A percentile compares a stretch with the other conserved stretches of the same genome.
These are phyloP conservation scores for Ophiostoma fasciatum DNA, from an alignment of 2,329 filamentous ascomycete species.

Conservation along the genomic window DNA sequence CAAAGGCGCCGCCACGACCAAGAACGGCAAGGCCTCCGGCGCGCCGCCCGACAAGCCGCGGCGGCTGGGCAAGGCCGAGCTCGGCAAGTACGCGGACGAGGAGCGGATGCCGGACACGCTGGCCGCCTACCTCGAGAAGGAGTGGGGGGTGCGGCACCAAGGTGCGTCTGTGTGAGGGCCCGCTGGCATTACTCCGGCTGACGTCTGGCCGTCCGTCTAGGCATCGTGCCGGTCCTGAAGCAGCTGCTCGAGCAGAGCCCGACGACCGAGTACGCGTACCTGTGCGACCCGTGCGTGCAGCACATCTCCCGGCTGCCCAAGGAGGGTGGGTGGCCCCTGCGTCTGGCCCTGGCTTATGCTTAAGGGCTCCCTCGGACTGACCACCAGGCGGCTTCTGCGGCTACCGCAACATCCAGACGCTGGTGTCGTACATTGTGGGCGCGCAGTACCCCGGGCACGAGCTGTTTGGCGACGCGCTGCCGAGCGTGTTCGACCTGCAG, in stretches of 20 bases:
- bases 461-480: constrained; percentile 45
- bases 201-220: too few relatives aligned
- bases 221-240: constrained; percentile 46
- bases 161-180: constrained; percentile 18
- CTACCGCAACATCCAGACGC: constrained; percentile 89
- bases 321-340: constrained; percentile 37
- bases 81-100: constrained; percentile 60
- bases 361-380: too few relatives aligned
- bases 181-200: background rate
- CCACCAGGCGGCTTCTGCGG: constrained; percentile 68
- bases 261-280: constrained; percentile 54
- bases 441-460: constrained; percentile 40
- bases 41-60: background rate
- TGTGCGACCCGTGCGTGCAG: constrained; percentile 60
- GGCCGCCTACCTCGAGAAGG: constrained; percentile 42
- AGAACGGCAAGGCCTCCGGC: background rate
- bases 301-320: constrained; percentile 71
- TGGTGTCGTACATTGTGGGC: constrained; percentile 62
- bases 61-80: constrained; percentile 36
- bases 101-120: constrained; percentile 61
- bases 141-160: constrained; percentile 38
- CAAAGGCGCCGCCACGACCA: background rate
- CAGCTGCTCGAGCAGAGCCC: constrained; percentile 50
- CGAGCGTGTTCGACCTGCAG: constrained; percentile 70
- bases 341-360: background rate